phyloP scores from a whole-genome alignment of 2,329 filamentous ascomycete species.

The Cercospora sp. region DNA sequence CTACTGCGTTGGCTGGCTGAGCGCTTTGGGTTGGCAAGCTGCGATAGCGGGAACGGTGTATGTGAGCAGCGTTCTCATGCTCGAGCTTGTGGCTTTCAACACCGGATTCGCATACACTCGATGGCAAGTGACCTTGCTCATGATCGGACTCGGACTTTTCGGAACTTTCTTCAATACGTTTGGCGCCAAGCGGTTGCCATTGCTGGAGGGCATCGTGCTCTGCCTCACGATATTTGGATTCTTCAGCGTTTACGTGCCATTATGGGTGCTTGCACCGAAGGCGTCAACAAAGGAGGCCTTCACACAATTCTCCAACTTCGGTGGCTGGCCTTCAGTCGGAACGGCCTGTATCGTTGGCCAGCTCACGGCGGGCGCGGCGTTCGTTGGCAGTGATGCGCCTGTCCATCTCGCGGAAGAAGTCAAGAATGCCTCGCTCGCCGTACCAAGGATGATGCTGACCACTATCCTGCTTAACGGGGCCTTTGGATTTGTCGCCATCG shows the following conservation, averaged over 20 bases:
- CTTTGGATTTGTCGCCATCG: conserved; percentile 45
- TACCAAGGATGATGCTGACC: conserved; percentile 49
- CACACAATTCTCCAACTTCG: conserved; percentile 45
- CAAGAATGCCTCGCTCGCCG: conserved; percentile 35
- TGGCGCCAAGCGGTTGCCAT: conserved; percentile 38
- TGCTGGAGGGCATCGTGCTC: conserved; percentile 49
- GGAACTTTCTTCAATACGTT: conserved; percentile 28
- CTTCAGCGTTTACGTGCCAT: conserved; percentile 52
- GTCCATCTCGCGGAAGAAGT: conserved; percentile 34
- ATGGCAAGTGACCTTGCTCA: conserved; percentile 28
- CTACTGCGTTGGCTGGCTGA: conserved; percentile 21
- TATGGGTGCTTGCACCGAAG: conserved; percentile 48
- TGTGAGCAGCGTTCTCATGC: conserved; percentile 2
- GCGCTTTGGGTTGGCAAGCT: conserved; percentile 19
- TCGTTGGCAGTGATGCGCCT: conserved; percentile 19
- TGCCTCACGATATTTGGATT: conserved; percentile 53
- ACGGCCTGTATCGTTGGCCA: conserved; percentile 47
- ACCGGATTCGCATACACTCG: conserved; percentile 14
- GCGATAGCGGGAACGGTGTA: conserved; percentile 7
- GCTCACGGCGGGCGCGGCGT: conserved; percentile 22
- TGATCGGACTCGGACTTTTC: conserved; percentile 19
- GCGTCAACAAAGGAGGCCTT: conserved; percentile 51
- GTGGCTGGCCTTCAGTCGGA: conserved; percentile 45
- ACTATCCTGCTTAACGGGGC: conserved; percentile 47
- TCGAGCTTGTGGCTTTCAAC: conserved; percentile 13